Base-by-base conservation (phyloP, 169 alveolate species). In the Cardiosporidium cionae region DNA sequence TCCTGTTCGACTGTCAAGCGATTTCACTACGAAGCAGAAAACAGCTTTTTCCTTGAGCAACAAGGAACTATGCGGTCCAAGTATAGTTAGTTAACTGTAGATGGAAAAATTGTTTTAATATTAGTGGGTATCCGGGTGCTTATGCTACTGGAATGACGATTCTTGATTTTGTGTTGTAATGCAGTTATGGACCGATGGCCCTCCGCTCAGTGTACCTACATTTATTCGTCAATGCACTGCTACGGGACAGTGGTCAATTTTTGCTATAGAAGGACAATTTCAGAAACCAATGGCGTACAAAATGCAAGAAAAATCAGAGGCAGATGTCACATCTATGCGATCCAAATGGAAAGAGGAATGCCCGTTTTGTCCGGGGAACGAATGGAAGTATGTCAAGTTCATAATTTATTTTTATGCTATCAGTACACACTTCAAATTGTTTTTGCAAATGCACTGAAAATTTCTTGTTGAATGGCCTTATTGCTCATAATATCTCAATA, bases 341-440 rank as follows among this genome's bases (percentile, higher is more conserved):
- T 9, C 58, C 58, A 52, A 63, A 9, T 9, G 68, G 35, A 52
- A 63, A 16, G 68, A 9, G 35, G 58, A 63, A 9, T 63, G 68
- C 68, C 68, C 68, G 16, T 63, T 63, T n/a, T 63, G 68, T 52
- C 68, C 68, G 16, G 68, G 68, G 64, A 63, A 63, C 22, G 68
- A 63, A n/a, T 16, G n/a, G 16, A 44, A n/a, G 58, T 44, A 44
- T n/a, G 58, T 44, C 58, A 44, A 9, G 58, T 44, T n/a, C 58
- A n/a, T n/a, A 9, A 44, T 9, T 44, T n/a, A n/a, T n/a, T n/a
- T n/a, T n/a, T n/a, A n/a, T n/a, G n/a, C n/a, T n/a, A n/a, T n/a
- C n/a, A n/a, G n/a, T n/a, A n/a, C n/a, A n/a, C n/a, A n/a, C n/a
- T n/a, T n/a, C n/a, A n/a, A n/a, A n/a, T n/a, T n/a, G n/a, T n/a